Evolutionary conservation across 768 basidiomycete genomes (phyloP).

Genomic region (Saitozyma podzolica): DNA sequence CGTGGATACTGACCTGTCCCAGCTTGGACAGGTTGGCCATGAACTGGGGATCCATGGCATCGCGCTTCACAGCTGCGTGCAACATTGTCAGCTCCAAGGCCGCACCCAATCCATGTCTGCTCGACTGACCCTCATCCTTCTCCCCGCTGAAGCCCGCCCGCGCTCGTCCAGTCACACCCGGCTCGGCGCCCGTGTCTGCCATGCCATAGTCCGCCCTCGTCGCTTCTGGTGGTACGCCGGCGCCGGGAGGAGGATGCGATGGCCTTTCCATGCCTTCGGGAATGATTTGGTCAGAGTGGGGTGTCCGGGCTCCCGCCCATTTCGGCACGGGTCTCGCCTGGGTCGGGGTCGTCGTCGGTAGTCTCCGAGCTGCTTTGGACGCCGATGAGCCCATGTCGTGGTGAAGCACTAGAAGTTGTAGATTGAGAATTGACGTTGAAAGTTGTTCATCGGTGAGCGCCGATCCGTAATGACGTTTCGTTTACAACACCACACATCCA

Average conservation of each 20-base stretch:
- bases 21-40: conserved; percentile 44
- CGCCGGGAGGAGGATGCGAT: not conserved
- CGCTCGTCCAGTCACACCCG: conserved; percentile 25
- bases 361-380: conserved; percentile 42
- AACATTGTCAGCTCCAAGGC: not conserved
- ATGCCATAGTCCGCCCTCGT: conserved; percentile 21
- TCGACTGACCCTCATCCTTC: conserved; percentile 46
- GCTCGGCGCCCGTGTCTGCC: conserved; percentile 17
- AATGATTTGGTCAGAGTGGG: conserved; percentile 19
- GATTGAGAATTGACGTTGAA: no score
- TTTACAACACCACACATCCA: no score
- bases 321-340: conserved; percentile 15
- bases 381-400: conserved; percentile 40
- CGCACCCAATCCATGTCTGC: not conserved
- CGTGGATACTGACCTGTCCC: conserved; percentile 47
- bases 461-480: no score
- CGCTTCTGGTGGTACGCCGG: not conserved
- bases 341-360: conserved; percentile 35
- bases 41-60: conserved; percentile 51
- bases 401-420: no score
- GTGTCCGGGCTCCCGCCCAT: conserved; percentile 34
- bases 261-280: conserved; percentile 6
- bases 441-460: no score
- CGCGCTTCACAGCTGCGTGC: conserved; percentile 34
- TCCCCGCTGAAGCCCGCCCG: conserved; percentile 38